Evolutionary conservation across 805 yeast genomes (phyloP).

Genomic region (Wickerhamiella azyma): DNA sequence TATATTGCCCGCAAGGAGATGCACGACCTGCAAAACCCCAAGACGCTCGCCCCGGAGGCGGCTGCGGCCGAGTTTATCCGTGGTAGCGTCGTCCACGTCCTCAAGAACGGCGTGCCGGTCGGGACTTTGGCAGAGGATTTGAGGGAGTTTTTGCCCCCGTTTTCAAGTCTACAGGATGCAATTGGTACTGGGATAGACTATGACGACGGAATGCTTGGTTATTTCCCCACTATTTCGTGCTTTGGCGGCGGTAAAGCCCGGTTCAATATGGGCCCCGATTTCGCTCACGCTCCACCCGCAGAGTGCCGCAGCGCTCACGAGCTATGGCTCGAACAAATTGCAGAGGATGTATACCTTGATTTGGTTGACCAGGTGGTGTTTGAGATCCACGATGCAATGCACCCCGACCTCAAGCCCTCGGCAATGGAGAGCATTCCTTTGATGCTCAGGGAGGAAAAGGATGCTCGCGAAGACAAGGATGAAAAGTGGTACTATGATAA

Average conservation of each 20-base stretch:
- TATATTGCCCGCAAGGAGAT: slow-evolving; percentile 53
- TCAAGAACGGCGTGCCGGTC: slow-evolving; percentile 56
- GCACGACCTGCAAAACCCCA: slow-evolving; percentile 48
- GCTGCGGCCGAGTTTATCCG: slow-evolving; percentile 16
- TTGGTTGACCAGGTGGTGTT: slow-evolving; percentile 37
- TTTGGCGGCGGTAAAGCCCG: slow-evolving; percentile 66
- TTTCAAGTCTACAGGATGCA: slow-evolving; percentile 28
- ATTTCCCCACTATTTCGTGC: slow-evolving; percentile 79
- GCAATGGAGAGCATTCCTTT: not conserved
- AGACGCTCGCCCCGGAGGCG: slow-evolving; percentile 7
- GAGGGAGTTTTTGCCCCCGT: slow-evolving; percentile 68
- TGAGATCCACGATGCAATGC: not conserved
- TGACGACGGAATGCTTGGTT: slow-evolving; percentile 70
- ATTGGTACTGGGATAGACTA: slow-evolving; percentile 20
- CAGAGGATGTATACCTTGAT: slow-evolving; percentile 77
- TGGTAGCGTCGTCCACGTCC: slow-evolving; percentile 52
- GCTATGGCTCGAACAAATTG: slow-evolving; percentile 52
- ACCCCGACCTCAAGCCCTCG: not conserved
- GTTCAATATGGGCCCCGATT: slow-evolving; percentile 54
- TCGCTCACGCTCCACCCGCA: slow-evolving; percentile 22
- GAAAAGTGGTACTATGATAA: not conserved
- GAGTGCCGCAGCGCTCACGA: slow-evolving; percentile 39
- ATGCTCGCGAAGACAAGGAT: not conserved
- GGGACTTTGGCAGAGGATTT: slow-evolving; percentile 58
- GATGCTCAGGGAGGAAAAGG: not conserved